A percentile compares a stretch with the other conserved stretches of the same genome.
Conservation (phyloP, 106 monocot genomes). For the Acanthochlamys bracteata region DNA sequence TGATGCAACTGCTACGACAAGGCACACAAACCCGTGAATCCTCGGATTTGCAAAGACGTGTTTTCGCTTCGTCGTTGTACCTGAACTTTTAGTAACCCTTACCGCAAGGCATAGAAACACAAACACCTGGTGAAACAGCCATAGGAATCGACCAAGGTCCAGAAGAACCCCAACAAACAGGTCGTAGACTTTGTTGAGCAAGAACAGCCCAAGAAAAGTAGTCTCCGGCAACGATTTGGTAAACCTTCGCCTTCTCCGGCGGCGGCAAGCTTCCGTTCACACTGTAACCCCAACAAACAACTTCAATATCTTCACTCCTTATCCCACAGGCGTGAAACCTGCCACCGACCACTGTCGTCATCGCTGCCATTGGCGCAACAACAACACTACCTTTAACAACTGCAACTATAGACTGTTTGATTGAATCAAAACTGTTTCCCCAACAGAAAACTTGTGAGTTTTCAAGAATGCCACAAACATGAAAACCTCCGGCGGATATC, state of each 20-base stretch:
- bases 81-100: constrained; percentile 70
- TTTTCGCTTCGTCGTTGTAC: constrained; percentile 6
- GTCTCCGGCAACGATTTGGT: constrained; percentile 71
- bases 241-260: constrained; percentile 35
- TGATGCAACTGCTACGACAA: constrained; percentile 61
- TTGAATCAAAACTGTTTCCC: constrained; percentile 59
- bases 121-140: constrained; percentile 87
- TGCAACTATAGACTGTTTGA: constrained; percentile 18
- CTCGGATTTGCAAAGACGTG: constrained; percentile 37
- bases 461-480: constrained; percentile 75
- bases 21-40: constrained; percentile 76
- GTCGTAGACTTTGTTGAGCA: constrained; percentile 38
- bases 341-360: constrained; percentile 77
- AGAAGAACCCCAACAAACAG: constrained; percentile 80
- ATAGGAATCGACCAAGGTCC: constrained; percentile 78
- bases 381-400: constrained; percentile 23
- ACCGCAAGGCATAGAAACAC: constrained; percentile 47
- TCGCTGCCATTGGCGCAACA: constrained; percentile 49
- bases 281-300: constrained; percentile 82
- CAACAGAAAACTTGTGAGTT: constrained; percentile 67
- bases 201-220: constrained; percentile 89
- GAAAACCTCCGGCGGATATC: constrained; percentile 84
- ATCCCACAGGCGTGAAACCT: constrained; percentile 92
- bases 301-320: constrained; percentile 37
- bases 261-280: constrained; percentile 56